Evolutionary conservation across 768 basidiomycete species (phyloP), one percentile per base, ranked within the genome.

Genomic region (Peribolospora baueri): DNA sequence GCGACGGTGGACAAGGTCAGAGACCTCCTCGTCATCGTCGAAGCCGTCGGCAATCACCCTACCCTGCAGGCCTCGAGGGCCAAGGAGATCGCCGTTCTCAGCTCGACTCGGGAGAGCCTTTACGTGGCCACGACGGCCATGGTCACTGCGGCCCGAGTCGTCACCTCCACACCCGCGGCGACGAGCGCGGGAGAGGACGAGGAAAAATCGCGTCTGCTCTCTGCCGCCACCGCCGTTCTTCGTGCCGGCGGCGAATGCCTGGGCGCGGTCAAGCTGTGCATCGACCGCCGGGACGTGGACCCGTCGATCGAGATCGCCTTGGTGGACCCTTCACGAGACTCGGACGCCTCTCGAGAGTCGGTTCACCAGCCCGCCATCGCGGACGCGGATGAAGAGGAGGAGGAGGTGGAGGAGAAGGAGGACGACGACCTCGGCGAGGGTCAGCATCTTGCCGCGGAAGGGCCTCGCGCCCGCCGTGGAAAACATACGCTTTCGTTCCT

Each of bases 1-100:
- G 85, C 91, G 68, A 82, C 88, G 50, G 83, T 95, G 52, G 87
- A 91, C 66, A 80, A 82, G 70, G 87, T 93, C 25, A 82, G 85
- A 70, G 84, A 83, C 64, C 73, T 93, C 57, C 74, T 98, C 54
- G 81, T 80, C 40, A 79, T 97, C 54, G 86, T 91, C 50, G 91
- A 97, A 65, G 79, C 81, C 7, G 84, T 93, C 46, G 76, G 81
- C 63, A 75, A 74, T 52, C 81, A 85, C 63, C 77, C 81, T 3
- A 79, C 79, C 49, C 71, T 88, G 46, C 75, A 77, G 41, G 46
- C 55, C 4, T 37, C n/a, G 40, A 45, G 38, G 0, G 59, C 47
- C 4, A 43, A 50, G 57, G 80, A 82, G 63, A 68, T 81, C 9
- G 74, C 74, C 36, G 73, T 74, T 63, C 73, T 97, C 38, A 76